phyloP scores from a whole-genome alignment of 176 grass and related monocot genomes.

The Zea luxurians region DNA sequence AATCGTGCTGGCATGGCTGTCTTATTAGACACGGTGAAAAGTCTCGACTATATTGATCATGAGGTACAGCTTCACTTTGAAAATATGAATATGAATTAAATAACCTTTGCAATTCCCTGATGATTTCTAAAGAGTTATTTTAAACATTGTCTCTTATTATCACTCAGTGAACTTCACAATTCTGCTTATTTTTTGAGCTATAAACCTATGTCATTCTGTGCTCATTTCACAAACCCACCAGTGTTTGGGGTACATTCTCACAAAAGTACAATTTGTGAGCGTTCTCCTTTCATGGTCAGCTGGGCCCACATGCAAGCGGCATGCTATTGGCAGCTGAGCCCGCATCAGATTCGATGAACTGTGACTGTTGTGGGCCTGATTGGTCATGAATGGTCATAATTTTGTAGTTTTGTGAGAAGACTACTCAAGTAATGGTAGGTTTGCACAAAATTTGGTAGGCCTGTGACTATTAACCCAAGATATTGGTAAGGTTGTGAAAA shows the following conservation, averaged over 20 bases:
- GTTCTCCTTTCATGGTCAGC: background rate
- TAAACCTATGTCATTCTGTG: background rate
- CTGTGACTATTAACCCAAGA: background rate
- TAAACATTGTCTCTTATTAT: background rate
- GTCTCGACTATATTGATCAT: conserved; percentile 81
- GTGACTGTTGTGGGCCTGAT: background rate
- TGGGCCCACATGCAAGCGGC: background rate
- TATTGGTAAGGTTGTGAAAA: background rate
- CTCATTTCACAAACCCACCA: background rate
- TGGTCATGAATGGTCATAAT: background rate
- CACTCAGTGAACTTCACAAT: background rate
- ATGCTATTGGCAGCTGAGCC: background rate
- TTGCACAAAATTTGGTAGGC: background rate
- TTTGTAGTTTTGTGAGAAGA: conserved; percentile 12
- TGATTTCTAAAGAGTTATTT: conserved; percentile 14
- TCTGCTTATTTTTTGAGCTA: background rate
- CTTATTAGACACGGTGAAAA: conserved; percentile 80
- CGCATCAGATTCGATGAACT: background rate
- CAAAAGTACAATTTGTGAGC: background rate
- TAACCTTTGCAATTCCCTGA: conserved; percentile 7
- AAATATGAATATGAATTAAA: conserved; percentile 21
- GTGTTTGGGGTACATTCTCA: background rate
- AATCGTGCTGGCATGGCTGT: conserved; percentile 81
- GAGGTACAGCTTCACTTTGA: conserved; percentile 59
- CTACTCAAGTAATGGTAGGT: background rate